Evolutionary conservation across 2,329 filamentous ascomycete species (phyloP), one percentile per base, ranked within the genome.

Genomic region (Bipolaris cookei): DNA sequence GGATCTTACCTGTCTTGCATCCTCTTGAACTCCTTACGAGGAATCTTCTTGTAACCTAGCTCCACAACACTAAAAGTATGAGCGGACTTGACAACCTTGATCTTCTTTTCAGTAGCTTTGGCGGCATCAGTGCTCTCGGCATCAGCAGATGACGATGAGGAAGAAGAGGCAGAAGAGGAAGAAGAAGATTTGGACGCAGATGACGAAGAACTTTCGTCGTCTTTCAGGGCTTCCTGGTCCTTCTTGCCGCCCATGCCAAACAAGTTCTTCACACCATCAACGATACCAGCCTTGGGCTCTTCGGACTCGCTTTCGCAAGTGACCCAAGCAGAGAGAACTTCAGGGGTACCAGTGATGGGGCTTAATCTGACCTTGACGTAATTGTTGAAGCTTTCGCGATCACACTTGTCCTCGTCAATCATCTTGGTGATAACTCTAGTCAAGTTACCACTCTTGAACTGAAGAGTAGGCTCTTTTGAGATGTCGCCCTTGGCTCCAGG

Each of bases 211-310:
- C 66, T 70, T 50, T 76, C 75, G 30, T 64, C 76, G 46, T 88
- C 90, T 57, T 86, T 84, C 32, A 97, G 72, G 6, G 84, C 80
- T 61, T 85, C 83, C 77, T 97, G 90, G 54, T 94, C 90, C 62
- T 96, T 96, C 79, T 91, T 92, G 70, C 90, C 90, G 23, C 94
- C 95, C 73, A 98, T 93, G 5, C 95, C 95, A 72, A 99, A 96
- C 61, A 97, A 86, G 63, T 93, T 96, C 83, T 99, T 99, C 64
- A 98, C 91, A 41, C 92, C 93, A 71, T 97, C 94, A 45, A 97
- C 90, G 46, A 98, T 85, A 49, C 89, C 88, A 62, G 90, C 91
- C 75, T 92, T 91, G 77, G 86, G 86, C 44, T 88, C 87, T 7
- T 79, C 76, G 4, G 83, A 84, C 50, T 96, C 90, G 23, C 89